Evolutionary conservation across 2,329 filamentous ascomycete genomes (phyloP).

Genomic region (Pezicula radicicola): DNA sequence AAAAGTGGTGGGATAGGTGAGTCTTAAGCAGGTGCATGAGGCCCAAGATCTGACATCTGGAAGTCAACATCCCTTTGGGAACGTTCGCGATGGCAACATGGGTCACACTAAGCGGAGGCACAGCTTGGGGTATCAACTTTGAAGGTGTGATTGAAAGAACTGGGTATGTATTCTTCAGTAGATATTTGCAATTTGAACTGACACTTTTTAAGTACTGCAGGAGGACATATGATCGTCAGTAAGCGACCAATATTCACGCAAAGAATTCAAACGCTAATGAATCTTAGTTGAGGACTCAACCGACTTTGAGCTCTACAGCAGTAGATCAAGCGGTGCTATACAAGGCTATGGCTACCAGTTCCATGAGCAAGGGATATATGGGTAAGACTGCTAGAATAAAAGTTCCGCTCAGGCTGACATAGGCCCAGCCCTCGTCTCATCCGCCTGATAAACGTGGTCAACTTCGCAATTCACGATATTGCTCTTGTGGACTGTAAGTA

Average conservation of each 20-base stretch:
- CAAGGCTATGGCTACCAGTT: constrained; percentile 50
- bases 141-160: constrained; percentile 52
- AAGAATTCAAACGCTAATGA: constrained; percentile 43
- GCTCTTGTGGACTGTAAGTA: constrained; percentile 1
- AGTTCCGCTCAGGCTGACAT: not conserved
- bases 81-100: constrained; percentile 46
- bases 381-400: not conserved
- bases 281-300: constrained; percentile 44
- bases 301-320: constrained; percentile 53
- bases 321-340: constrained; percentile 46
- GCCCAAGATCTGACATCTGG: not conserved
- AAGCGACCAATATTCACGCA: not conserved
- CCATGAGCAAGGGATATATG: constrained; percentile 35
- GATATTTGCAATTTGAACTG: not conserved
- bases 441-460: constrained; percentile 2
- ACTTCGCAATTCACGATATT: constrained; percentile 9
- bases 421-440: constrained; percentile 5
- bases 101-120: constrained; percentile 44
- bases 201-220: not conserved
- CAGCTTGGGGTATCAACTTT: constrained; percentile 46
- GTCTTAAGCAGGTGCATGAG: not conserved
- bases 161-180: constrained; percentile 30
- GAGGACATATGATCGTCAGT: not conserved
- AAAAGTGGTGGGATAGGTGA: constrained; percentile 34
- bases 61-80: not conserved